phyloP scores from a whole-genome alignment of 305 asterid genomes.

The Ilex paraguariensis region DNA sequence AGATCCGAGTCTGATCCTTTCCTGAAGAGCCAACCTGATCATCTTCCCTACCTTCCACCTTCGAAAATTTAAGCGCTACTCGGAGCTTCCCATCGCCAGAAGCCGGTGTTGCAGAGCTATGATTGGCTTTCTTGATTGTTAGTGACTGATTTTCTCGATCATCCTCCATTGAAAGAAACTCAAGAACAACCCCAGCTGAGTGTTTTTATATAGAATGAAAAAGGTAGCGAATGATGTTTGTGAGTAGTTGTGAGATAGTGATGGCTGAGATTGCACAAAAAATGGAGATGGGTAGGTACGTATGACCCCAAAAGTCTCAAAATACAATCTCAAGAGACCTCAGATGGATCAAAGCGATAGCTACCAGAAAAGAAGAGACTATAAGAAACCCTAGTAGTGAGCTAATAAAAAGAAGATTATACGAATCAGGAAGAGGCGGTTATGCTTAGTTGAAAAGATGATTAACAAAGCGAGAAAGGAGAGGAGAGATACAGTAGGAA shows the following conservation, averaged over 20 bases:
- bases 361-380: neutral
- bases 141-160: conserved; percentile 11
- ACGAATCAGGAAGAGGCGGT: conserved; percentile 4
- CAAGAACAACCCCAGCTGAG: conserved; percentile 10
- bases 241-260: neutral
- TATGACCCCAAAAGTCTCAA: neutral
- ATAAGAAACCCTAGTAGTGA: neutral
- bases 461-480: neutral
- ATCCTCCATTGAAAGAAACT: conserved; percentile 22
- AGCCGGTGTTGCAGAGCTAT: conserved; percentile 3
- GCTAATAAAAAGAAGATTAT: neutral
- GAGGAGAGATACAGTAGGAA: neutral
- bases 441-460: conserved; percentile 6
- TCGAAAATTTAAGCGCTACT: conserved; percentile 24
- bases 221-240: neutral
- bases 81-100: conserved; percentile 14
- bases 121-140: conserved; percentile 6
- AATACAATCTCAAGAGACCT: neutral
- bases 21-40: neutral
- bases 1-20: conserved; percentile 24
- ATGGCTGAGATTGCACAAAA: neutral
- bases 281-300: conserved; percentile 8
- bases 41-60: conserved; percentile 8
- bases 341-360: too few relatives aligned
- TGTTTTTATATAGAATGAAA: neutral